A percentile compares a stretch with the other conserved stretches of the same genome.
Conservation (phyloP, 768 basidiomycete species). For the Filobasidium floriforme region DNA sequence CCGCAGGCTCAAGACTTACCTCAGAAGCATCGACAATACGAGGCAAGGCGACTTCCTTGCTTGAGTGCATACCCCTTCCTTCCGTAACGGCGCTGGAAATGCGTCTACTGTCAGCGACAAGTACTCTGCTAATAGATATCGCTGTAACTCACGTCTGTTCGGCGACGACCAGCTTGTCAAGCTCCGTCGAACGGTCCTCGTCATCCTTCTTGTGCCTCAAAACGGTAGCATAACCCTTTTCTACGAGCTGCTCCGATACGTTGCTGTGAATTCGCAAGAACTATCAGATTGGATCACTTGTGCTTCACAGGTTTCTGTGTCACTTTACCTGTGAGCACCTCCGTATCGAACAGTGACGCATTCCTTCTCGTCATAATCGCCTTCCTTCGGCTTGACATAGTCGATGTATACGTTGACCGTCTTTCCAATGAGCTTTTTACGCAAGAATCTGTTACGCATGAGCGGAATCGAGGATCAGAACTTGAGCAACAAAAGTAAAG, state of each 20-base stretch:
- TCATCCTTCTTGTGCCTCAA: constrained; percentile 91
- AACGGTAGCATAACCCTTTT: constrained; percentile 81
- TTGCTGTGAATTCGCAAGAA: constrained; percentile 57
- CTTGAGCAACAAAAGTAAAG: background rate
- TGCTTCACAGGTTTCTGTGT: too few species aligned
- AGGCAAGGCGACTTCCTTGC: constrained; percentile 73
- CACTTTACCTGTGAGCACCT: constrained; percentile 64
- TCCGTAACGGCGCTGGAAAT: constrained; percentile 60
- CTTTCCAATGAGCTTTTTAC: constrained; percentile 78
- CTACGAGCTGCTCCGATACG: constrained; percentile 83
- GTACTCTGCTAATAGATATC: constrained; percentile 16
- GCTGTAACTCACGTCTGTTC: constrained; percentile 67
- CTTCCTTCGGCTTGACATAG: constrained; percentile 82
- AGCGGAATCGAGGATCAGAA: constrained; percentile 13
- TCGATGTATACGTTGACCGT: constrained; percentile 55
- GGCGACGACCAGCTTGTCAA: constrained; percentile 89
- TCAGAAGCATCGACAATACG: constrained; percentile 87
- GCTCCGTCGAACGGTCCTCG: constrained; percentile 89
- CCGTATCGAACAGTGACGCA: constrained; percentile 83
- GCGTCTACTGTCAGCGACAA: background rate
- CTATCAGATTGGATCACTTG: too few species aligned
- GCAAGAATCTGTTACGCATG: constrained; percentile 55
- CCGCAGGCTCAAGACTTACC: constrained; percentile 48
- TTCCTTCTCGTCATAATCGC: constrained; percentile 87
- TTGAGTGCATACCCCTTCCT: constrained; percentile 76